Base-by-base conservation (phyloP, 148 eudicot species). In the Rhododendron ovatum region DNA sequence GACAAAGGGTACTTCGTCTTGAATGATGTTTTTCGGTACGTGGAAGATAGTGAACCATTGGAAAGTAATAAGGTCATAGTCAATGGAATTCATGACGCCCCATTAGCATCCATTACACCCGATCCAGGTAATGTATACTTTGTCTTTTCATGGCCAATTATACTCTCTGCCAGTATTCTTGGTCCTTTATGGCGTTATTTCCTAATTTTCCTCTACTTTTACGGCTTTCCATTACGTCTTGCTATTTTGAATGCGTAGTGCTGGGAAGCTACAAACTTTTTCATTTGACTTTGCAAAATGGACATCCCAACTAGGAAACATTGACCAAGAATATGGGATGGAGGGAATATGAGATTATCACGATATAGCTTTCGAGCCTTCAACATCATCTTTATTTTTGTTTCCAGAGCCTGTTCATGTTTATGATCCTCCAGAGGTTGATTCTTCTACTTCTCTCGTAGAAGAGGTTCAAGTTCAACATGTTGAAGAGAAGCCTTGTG, bases 11-110 rank as follows among this genome's bases (percentile, higher is more conserved):
- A 89, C 87, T 94, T 88, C 84, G 94, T 93, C 45, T 79, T 91
- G 71, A 94, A 93, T 91, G 95, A 94, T 89, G 92, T 92, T 82
- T 90, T 94, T 80, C 89, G 95, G 85, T 94, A 88, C 59, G 85
- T 92, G 69, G 93, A 91, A 41, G 92, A 91, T 57, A 84, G 84
- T 84, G 92, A 88, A 73, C 89, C 90, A 22, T 13, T 83, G 59
- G 93, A 88, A 20, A 86, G 76, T 55, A 89, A 48, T 75, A 78
- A 79, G 53, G 88, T 82, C 59, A 37, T 84, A 5, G 47, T 75
- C 82, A 82, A 76, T 74, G 92, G 86, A 82, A 83, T 80, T 63
- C 88, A 89, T 78, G 90, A 89, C 69, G 86, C 88, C 78, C 88
- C 86, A 51, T 12, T 88, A 47, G 83, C 86, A 13, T 61, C 90